Percentiles rank a stretch among this genome's conserved stretches.
phyloP scores from a whole-genome alignment of 345 rosid genomes.

The Capsella bursapastoris region DNA sequence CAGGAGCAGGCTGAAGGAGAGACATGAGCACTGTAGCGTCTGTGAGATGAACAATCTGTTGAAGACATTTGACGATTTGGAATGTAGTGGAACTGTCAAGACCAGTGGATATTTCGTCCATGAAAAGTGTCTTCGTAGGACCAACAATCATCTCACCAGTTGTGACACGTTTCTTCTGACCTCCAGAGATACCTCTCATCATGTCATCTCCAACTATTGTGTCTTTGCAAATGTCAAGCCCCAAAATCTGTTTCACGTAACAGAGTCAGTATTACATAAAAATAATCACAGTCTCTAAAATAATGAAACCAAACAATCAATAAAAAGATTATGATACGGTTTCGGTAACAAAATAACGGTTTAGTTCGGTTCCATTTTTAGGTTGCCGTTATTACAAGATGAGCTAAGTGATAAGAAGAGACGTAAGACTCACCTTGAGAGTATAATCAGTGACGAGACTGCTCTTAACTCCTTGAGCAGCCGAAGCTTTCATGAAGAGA shows the following conservation, averaged over 20 bases:
- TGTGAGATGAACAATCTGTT: constrained; percentile 66
- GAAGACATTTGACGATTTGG: constrained; percentile 66
- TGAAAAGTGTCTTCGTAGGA: constrained; percentile 68
- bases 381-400: background rate
- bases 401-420: background rate
- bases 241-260: background rate
- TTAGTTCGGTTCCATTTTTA: background rate
- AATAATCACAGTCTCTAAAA: background rate
- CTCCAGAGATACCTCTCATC: constrained; percentile 1
- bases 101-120: constrained; percentile 85
- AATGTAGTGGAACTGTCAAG: constrained; percentile 78
- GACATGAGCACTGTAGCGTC: constrained; percentile 60
- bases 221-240: background rate
- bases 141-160: constrained; percentile 79
- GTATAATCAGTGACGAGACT: constrained; percentile 86
- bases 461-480: constrained; percentile 75
- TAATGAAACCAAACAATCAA: background rate
- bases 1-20: constrained; percentile 85
- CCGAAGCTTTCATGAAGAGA: constrained; percentile 89
- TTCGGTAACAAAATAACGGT: background rate
- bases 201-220: background rate
- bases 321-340: background rate
- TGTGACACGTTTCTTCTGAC: constrained; percentile 29
- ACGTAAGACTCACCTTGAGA: constrained; percentile 60
- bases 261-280: background rate